Percentiles rank a stretch among this genome's conserved stretches.
These are phyloP conservation scores for Aspergillus diversus DNA, from an alignment of 495 filamentous ascomycete species.

Conservation along the genomic window DNA sequence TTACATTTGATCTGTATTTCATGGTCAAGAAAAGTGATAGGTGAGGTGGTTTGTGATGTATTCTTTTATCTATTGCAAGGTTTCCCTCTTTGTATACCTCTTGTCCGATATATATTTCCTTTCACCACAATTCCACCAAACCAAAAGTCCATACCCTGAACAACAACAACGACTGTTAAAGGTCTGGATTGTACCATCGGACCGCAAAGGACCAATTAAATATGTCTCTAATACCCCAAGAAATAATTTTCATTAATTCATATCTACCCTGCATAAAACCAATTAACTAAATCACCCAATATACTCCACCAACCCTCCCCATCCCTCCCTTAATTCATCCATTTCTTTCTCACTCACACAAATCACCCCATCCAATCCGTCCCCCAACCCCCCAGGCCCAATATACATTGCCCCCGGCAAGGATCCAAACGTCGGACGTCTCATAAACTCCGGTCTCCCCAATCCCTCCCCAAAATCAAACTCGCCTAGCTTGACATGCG, in stretches of 20 bases:
- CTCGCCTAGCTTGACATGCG: slow-evolving; percentile 21
- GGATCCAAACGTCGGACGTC: slow-evolving; percentile 31
- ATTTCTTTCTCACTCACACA: slow-evolving; percentile 35
- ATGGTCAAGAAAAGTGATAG: not conserved
- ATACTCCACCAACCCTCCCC: slow-evolving; percentile 23
- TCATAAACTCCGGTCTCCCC: slow-evolving; percentile 27
- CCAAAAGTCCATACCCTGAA: too few species aligned
- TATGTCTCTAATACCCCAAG: too few species aligned
- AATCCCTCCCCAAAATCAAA: slow-evolving; percentile 34
- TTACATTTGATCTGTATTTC: not conserved
- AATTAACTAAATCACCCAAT: slow-evolving; percentile 4
- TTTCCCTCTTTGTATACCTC: too few species aligned
- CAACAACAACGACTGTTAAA: too few species aligned
- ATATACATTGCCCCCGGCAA: slow-evolving; percentile 27
- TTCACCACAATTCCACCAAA: too few species aligned
- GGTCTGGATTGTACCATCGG: too few species aligned
- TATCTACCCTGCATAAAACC: not conserved
- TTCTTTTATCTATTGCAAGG: too few species aligned
- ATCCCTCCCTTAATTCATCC: slow-evolving; percentile 25
- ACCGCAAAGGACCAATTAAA: too few species aligned
- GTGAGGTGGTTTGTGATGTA: too few species aligned
- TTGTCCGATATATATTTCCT: too few species aligned
- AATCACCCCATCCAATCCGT: slow-evolving; percentile 25
- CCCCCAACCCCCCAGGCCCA: slow-evolving; percentile 16
- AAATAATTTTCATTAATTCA: not conserved